These are phyloP conservation scores for Ballota nigra DNA, from an alignment of 257 asterid species.

Conservation along the genomic window DNA sequence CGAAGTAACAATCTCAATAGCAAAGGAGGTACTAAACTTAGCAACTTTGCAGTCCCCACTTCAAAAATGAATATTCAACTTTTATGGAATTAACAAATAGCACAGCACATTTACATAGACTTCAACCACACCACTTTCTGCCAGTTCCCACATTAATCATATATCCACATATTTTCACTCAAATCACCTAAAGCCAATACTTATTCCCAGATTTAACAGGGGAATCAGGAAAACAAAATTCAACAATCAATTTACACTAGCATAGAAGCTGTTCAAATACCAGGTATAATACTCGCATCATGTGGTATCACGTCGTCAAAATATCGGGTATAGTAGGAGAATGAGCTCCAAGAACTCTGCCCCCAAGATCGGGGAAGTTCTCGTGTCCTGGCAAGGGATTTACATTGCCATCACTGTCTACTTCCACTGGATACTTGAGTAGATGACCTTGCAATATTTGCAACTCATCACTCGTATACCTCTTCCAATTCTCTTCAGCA, in stretches of 20 bases:
- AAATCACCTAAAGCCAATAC: slow-evolving; percentile 4
- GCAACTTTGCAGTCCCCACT: not conserved
- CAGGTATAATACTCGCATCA: not conserved
- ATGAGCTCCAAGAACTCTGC: slow-evolving; percentile 69
- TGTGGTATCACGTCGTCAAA: slow-evolving; percentile 52
- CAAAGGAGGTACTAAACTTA: not conserved
- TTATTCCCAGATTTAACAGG: not conserved
- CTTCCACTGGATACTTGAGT: slow-evolving; percentile 72
- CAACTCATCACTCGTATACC: slow-evolving; percentile 44
- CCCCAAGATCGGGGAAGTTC: slow-evolving; percentile 82
- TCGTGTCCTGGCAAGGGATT: slow-evolving; percentile 62
- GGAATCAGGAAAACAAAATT: not conserved
- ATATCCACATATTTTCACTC: not conserved
- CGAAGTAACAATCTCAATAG: not conserved
- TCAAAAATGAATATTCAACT: not conserved
- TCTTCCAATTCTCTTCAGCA: slow-evolving; percentile 65
- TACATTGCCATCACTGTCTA: slow-evolving; percentile 59
- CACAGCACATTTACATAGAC: not conserved
- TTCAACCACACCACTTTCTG: not conserved
- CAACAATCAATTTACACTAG: not conserved
- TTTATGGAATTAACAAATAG: not conserved
- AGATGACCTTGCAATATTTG: slow-evolving; percentile 69
- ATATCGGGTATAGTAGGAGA: slow-evolving; percentile 67
- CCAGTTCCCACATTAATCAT: not conserved
- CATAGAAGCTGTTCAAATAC: not conserved